Conservation (phyloP, 495 filamentous ascomycete genomes). For the Copromyces sp. region DNA sequence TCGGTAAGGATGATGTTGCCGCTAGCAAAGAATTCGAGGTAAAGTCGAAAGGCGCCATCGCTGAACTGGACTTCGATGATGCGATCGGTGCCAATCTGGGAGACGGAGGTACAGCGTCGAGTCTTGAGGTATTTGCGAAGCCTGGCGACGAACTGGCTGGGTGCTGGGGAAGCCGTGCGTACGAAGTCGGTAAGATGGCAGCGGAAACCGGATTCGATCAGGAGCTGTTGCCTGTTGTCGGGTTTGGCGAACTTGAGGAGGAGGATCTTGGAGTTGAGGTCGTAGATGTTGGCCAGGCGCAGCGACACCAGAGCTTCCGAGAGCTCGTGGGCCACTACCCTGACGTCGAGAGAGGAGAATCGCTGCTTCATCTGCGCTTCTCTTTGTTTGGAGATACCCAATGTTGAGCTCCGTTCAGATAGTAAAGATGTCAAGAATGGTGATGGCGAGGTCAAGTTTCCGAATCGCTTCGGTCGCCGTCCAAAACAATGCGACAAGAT, state of each 20-base stretch:
- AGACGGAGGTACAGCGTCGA: slow-evolving; percentile 66
- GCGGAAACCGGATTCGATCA: slow-evolving; percentile 93
- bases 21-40: slow-evolving; percentile 86
- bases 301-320: slow-evolving; percentile 60
- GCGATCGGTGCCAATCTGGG: slow-evolving; percentile 85
- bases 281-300: slow-evolving; percentile 87
- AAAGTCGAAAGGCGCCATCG: slow-evolving; percentile 78
- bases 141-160: slow-evolving; percentile 71
- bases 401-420: neutral
- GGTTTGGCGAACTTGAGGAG: slow-evolving; percentile 88
- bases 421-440: neutral
- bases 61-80: slow-evolving; percentile 89
- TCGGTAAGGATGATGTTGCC: slow-evolving; percentile 93
- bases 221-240: slow-evolving; percentile 70
- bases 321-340: slow-evolving; percentile 90
- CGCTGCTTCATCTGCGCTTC: slow-evolving; percentile 76
- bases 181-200: slow-evolving; percentile 87
- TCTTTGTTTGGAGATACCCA: neutral
- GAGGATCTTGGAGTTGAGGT: slow-evolving; percentile 88
- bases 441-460: neutral
- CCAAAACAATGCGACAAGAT: neutral
- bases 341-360: slow-evolving; percentile 88
- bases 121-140: slow-evolving; percentile 84
- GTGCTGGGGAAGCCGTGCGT: slow-evolving; percentile 70
- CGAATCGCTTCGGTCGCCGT: neutral